Base-by-base conservation (phyloP, 805 yeast genomes). In the Candida namnaoensis region DNA sequence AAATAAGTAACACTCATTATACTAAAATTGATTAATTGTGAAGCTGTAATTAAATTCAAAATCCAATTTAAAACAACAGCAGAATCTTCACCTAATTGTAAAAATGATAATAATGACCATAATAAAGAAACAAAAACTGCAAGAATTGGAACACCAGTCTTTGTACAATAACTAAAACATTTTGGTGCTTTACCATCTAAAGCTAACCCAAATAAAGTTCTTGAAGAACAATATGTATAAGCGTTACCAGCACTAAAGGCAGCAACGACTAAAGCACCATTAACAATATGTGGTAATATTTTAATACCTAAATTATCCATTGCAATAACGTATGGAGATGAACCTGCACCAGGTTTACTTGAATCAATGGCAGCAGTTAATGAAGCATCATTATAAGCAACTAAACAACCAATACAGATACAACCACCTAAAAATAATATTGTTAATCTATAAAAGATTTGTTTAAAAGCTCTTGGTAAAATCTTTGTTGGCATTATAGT, bases 181-280 rank as follows among this genome's bases (percentile, higher is more conserved):
- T 64, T 64, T 10, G 95, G 95, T 1, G 93, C 91, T 46, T 76
- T 74, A 0, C 91, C 88, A 51, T 74, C 77, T 28, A 74, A 60
- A 0, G 93, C 83, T 59, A 85, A 65, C 3, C 87, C 87, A 56
- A 79, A 80, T 23, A 86, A 64, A 0, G 84, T 68, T 48, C 82
- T 67, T 7, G 88, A 74, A 0, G 91, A 80, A 45, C 88, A 79
- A 54, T 76, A 85, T 32, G 84, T 75, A 57, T 79, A 82, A 2
- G 91, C 82, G 58, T 86, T 86, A 41, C 95, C 95, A 2, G 95
- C 88, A 32, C 88, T 80, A 49, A 86, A 81, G 0, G 90, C 83
- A 1, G 93, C 74, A 5, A 86, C 69, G 41, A 88, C 68, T 42
- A 88, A 71, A 28, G 86, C 74, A 1, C 77, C 95, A 60, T 88